Evolutionary conservation across 768 basidiomycete genomes (phyloP), one percentile per base, ranked within the genome.

Genomic region (Leccinum sublutescens): DNA sequence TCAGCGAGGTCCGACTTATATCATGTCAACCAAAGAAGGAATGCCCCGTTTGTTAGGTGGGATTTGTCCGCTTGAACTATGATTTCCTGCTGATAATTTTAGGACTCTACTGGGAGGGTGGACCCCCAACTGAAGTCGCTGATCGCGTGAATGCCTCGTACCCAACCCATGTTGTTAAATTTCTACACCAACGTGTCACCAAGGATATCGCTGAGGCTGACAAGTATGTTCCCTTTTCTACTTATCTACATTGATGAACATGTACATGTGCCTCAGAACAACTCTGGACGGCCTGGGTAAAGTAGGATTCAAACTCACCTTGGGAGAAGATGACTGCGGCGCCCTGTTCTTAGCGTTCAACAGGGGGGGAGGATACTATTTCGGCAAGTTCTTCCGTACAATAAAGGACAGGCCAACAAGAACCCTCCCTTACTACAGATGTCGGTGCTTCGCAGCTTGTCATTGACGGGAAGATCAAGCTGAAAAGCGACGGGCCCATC

Each of bases 321-420:
- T 69, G 7, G 87, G 87, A 8, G 75, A 75, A 34, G 79, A 83
- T 6, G 81, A 75, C 19, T 74, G 80, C 1, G 87, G 88, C 0
- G 77, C 83, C 60, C 57, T 80, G 10, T 71, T 80, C 47, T 70
- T 83, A 19, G 80, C 79, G 14, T 82, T 77, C 68, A 69, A 68
- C 8, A 77, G 76, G 47, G 82, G 74, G 0, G 87, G 86, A 25
- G 86, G 89, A 6, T 89, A 86, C 70, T 90, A 90, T 71, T 74
- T 88, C 2, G 86, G 88, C 82, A 58, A 25, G 74, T 58, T 5
- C 14, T 48, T 36, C 21, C 29, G 5, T 34, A 2, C 0, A 9
- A 33, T 31, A 1, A 25, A 23, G 4, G 14, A 51, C 31, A 23
- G 3, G 15, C 5, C 10, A 25, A 51, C n/a, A 10, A 31, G 25